A percentile compares a stretch with the other conserved stretches of the same genome.
Evolutionary conservation across 2,329 filamentous ascomycete genomes (phyloP).

Genomic region (Penicillium concentricum): DNA sequence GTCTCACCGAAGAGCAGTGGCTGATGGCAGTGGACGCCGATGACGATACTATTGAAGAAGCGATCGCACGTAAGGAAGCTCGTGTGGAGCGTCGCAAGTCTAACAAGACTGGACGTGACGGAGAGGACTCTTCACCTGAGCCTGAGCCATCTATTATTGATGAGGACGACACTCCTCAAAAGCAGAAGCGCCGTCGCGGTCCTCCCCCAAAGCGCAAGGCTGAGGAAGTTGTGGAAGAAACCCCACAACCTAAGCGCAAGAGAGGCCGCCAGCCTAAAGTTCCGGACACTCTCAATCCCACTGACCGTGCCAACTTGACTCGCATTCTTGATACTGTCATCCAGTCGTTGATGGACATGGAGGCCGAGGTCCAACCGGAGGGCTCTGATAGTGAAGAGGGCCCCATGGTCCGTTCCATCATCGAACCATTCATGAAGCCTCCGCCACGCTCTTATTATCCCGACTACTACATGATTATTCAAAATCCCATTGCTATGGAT

Average conservation of each 20-base stretch:
- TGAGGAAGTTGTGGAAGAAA: slow-evolving; percentile 71
- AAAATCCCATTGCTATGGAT: slow-evolving; percentile 92
- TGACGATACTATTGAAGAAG: slow-evolving; percentile 89
- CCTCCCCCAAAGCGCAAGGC: slow-evolving; percentile 84
- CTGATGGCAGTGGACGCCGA: slow-evolving; percentile 96
- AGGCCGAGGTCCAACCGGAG: slow-evolving; percentile 65
- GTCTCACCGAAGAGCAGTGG: slow-evolving; percentile 98
- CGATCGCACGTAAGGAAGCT: slow-evolving; percentile 84
- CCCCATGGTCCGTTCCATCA: slow-evolving; percentile 71
- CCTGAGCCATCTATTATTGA: slow-evolving; percentile 71
- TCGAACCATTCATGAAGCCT: slow-evolving; percentile 89
- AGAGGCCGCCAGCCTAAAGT: slow-evolving; percentile 70
- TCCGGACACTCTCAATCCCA: slow-evolving; percentile 62
- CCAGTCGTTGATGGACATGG: slow-evolving; percentile 77
- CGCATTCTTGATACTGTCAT: slow-evolving; percentile 74
- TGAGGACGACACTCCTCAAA: slow-evolving; percentile 76
- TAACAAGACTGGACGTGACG: slow-evolving; percentile 67
- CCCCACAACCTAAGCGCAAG: slow-evolving; percentile 75
- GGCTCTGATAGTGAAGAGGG: slow-evolving; percentile 54
- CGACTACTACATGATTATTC: slow-evolving; percentile 93
- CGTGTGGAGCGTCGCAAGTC: slow-evolving; percentile 74
- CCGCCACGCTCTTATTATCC: slow-evolving; percentile 86
- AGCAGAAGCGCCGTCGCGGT: slow-evolving; percentile 78
- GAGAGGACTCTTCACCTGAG: slow-evolving; percentile 64
- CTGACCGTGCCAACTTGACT: slow-evolving; percentile 76